Percentiles rank a stretch among this genome's conserved stretches.
These are phyloP conservation scores for Bolboschoenus planiculmis DNA, from an alignment of 176 grass and related monocot genomes.

Conservation along the genomic window DNA sequence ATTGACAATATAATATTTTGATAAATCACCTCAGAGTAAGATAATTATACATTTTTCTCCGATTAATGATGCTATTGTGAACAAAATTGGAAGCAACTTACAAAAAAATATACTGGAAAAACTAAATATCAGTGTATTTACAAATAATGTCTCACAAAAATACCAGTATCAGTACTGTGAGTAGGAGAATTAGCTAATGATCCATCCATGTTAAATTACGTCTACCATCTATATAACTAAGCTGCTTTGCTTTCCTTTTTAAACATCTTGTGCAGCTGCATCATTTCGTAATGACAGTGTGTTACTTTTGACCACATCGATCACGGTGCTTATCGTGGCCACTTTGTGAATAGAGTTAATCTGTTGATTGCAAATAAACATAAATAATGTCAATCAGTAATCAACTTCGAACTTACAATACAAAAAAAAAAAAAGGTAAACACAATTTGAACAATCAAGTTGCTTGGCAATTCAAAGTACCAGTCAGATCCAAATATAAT, in stretches of 20 bases:
- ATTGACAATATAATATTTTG: background rate
- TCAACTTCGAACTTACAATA: background rate
- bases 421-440: background rate
- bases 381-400: background rate
- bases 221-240: background rate
- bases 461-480: background rate
- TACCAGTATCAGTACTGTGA: background rate
- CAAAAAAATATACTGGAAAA: background rate
- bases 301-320: background rate
- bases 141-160: background rate
- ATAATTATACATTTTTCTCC: background rate
- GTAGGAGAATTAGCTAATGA: background rate
- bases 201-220: background rate
- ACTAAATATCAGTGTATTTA: background rate
- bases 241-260: background rate
- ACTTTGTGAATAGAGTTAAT: background rate
- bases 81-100: background rate
- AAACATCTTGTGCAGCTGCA: background rate
- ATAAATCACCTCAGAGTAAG: background rate
- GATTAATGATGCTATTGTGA: background rate
- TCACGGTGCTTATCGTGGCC: background rate
- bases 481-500: constrained; percentile 3
- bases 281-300: background rate
- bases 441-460: background rate
- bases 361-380: background rate